phyloP scores from a whole-genome alignment of 129 eudicot species.

The Saussurea involucrata region DNA sequence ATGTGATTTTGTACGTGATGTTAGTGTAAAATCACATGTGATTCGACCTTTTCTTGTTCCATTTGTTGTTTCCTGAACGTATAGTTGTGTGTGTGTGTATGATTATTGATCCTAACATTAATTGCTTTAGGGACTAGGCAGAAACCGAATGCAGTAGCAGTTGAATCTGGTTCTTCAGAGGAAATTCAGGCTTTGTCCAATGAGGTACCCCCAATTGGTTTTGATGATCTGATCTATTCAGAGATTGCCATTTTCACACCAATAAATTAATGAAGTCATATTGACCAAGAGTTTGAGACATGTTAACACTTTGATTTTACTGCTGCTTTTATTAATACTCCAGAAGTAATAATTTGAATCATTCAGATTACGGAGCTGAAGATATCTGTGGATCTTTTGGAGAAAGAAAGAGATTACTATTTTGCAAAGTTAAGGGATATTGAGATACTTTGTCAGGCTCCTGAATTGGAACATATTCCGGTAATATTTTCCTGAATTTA shows the following conservation, averaged over 20 bases:
- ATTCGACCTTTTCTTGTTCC: not conserved
- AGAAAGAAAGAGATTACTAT: conserved; percentile 89
- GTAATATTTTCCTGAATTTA: conserved; percentile 36
- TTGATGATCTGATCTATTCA: not conserved
- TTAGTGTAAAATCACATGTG: no score
- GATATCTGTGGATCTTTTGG: conserved; percentile 76
- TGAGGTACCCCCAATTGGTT: conserved; percentile 44
- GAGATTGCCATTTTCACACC: not conserved
- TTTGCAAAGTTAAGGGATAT: conserved; percentile 80
- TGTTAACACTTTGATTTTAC: not conserved
- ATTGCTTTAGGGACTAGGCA: conserved; percentile 43
- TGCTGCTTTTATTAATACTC: not conserved
- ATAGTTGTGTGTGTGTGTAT: not conserved
- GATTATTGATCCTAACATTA: conserved; percentile 17
- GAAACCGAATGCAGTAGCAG: conserved; percentile 25
- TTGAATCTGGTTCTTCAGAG: conserved; percentile 34
- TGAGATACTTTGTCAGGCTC: conserved; percentile 79
- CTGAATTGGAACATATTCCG: conserved; percentile 67
- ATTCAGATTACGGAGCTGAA: conserved; percentile 77
- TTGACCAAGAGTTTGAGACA: not conserved
- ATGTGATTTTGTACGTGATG: no score
- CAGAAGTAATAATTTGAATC: not conserved
- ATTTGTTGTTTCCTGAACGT: not conserved
- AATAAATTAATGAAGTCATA: not conserved
- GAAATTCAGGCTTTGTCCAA: conserved; percentile 60